These are phyloP conservation scores for Suillus fuscotomentosus DNA, from an alignment of 768 basidiomycete species.

Conservation along the genomic window DNA sequence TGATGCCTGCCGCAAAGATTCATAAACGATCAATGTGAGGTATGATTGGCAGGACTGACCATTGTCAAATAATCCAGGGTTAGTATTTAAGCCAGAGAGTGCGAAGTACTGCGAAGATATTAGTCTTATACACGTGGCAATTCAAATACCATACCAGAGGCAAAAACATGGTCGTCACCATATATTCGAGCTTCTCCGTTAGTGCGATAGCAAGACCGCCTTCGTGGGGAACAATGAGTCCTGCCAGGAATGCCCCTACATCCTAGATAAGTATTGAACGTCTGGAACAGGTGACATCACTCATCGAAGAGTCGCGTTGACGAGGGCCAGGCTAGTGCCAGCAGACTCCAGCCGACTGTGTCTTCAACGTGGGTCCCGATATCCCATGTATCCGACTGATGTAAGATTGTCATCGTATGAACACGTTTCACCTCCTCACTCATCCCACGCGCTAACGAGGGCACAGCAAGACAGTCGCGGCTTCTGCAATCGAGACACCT, in stretches of 20 bases:
- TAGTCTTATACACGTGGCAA: neutral
- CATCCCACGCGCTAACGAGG: constrained; percentile 81
- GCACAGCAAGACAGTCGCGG: constrained; percentile 73
- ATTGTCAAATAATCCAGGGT: constrained; percentile 79
- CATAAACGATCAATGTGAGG: neutral
- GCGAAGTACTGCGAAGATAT: constrained; percentile 74
- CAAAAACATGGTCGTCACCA: constrained; percentile 87
- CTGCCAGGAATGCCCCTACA: constrained; percentile 78
- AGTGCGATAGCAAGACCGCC: constrained; percentile 81
- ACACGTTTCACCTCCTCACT: constrained; percentile 19
- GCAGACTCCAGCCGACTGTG: constrained; percentile 75
- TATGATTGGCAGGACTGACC: constrained; percentile 37
- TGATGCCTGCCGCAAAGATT: constrained; percentile 46
- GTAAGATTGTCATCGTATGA: too few relatives aligned
- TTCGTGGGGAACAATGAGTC: constrained; percentile 81
- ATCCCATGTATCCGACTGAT: too few relatives aligned
- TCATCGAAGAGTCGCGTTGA: constrained; percentile 89
- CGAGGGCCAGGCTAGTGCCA: constrained; percentile 90
- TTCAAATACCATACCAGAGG: constrained; percentile 56
- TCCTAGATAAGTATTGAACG: neutral
- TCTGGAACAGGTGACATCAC: constrained; percentile 10
- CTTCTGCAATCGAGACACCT: constrained; percentile 80
- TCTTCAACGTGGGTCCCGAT: too few relatives aligned
- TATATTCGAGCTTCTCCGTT: constrained; percentile 93
- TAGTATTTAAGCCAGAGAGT: constrained; percentile 87